phyloP scores from a whole-genome alignment of 441 rosid species.

The Populus hybrid region DNA sequence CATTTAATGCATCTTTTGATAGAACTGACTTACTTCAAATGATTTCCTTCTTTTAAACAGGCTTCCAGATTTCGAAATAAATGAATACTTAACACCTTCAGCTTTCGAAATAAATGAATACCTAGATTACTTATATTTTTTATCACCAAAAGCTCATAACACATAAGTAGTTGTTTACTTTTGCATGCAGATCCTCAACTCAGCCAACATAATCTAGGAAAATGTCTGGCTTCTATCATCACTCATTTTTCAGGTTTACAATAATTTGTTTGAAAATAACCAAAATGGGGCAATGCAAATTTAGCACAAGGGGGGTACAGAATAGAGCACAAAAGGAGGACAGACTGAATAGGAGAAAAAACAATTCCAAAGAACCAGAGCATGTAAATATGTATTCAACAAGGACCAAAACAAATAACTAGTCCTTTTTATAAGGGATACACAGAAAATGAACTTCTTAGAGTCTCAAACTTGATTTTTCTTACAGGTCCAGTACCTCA shows the following conservation, averaged over 20 bases:
- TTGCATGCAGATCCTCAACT: neutral
- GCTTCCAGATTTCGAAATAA: neutral
- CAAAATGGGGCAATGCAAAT: neutral
- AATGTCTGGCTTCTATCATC: neutral
- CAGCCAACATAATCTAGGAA: neutral
- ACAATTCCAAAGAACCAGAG: neutral
- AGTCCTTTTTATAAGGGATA: neutral
- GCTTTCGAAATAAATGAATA: no score
- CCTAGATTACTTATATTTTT: no score
- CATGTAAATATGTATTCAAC: neutral
- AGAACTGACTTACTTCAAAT: neutral
- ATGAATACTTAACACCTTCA: no score
- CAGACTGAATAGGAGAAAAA: neutral
- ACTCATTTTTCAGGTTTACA: neutral
- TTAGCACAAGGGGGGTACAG: neutral
- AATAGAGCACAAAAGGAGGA: neutral
- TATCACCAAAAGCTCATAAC: neutral
- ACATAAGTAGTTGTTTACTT: neutral
- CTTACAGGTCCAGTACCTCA: neutral
- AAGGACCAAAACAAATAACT: neutral
- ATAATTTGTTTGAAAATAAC: neutral
- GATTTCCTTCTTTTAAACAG: neutral
- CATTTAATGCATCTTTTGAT: neutral
- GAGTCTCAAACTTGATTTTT: neutral
- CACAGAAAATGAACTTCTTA: neutral